phyloP scores from a whole-genome alignment of 768 basidiomycete species.

The Punctularia strigosozonata region DNA sequence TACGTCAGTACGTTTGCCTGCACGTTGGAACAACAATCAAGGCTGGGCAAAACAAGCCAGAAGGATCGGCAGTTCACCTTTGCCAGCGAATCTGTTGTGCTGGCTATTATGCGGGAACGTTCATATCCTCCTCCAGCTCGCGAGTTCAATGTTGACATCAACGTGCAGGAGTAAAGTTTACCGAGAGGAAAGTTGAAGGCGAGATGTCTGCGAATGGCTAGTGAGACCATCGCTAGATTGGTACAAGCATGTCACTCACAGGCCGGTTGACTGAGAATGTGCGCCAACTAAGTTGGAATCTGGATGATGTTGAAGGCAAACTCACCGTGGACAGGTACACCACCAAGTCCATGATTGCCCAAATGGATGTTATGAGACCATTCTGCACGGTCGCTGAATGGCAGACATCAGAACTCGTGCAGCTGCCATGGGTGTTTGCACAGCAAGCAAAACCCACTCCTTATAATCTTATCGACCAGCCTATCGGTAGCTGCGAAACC shows the following conservation, averaged over 20 bases:
- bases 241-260: slow-evolving; percentile 9
- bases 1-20: no score
- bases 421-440: no score
- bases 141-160: no score
- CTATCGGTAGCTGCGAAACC: slow-evolving; percentile 26
- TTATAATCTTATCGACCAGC: slow-evolving; percentile 23
- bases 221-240: not conserved
- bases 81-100: no score
- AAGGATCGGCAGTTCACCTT: no score
- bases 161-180: slow-evolving; percentile 24
- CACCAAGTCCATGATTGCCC: slow-evolving; percentile 20
- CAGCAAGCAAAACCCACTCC: no score
- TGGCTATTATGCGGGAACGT: no score
- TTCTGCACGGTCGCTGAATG: slow-evolving; percentile 32
- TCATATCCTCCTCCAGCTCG: no score
- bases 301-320: not conserved
- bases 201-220: slow-evolving; percentile 13
- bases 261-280: not conserved
- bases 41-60: no score
- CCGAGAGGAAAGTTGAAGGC: slow-evolving; percentile 21
- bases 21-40: no score
- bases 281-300: not conserved
- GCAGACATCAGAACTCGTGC: no score
- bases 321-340: slow-evolving; percentile 12
- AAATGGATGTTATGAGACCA: slow-evolving; percentile 25